Evolutionary conservation across 2,329 filamentous ascomycete species (phyloP).

Genomic region (Tolypocladium endophyticum): DNA sequence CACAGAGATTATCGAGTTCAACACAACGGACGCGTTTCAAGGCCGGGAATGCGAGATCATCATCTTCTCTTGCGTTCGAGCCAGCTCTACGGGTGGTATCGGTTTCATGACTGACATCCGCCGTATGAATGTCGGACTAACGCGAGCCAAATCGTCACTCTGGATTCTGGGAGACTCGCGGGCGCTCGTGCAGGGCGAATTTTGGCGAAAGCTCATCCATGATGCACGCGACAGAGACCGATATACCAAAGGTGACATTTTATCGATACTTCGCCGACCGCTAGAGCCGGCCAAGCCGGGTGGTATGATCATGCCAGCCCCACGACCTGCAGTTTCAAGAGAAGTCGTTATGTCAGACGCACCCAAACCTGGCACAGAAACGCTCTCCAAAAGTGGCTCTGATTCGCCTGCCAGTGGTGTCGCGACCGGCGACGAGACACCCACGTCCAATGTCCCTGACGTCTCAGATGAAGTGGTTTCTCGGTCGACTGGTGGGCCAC

Average conservation of each 20-base stretch:
- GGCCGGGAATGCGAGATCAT: conserved; percentile 95
- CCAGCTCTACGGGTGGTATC: conserved; percentile 84
- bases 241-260: conserved; percentile 60
- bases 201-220: conserved; percentile 78
- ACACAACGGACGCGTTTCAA: conserved; percentile 97
- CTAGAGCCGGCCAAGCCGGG: conserved; percentile 23
- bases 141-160: conserved; percentile 88
- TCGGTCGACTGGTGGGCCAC: conserved; percentile 17
- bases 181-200: conserved; percentile 76
- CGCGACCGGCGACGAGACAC: neutral
- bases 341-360: conserved; percentile 6
- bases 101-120: conserved; percentile 97
- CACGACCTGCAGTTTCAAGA: neutral
- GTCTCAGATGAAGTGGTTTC: conserved; percentile 9
- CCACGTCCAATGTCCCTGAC: neutral
- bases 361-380: neutral
- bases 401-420: neutral
- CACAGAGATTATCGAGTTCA: conserved; percentile 80
- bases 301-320: conserved; percentile 7
- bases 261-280: conserved; percentile 36
- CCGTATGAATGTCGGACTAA: conserved; percentile 98
- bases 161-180: conserved; percentile 93
- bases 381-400: neutral
- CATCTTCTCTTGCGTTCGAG: conserved; percentile 96
- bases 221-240: conserved; percentile 65